phyloP scores from a whole-genome alignment of 768 basidiomycete genomes.

The Boletus barrowsii region DNA sequence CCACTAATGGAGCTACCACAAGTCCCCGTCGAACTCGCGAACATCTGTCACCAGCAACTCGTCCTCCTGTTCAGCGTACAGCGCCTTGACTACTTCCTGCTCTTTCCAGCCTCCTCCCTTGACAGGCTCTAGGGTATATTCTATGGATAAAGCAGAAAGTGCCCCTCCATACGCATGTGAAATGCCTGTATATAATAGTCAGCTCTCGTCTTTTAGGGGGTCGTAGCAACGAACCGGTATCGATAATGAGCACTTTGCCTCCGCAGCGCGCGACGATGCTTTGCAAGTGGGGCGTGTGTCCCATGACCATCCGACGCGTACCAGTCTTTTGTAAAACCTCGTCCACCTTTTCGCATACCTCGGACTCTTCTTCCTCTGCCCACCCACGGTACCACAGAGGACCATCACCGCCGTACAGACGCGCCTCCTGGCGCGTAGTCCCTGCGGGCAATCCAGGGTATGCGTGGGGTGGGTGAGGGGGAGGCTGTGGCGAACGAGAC shows the following conservation, averaged over 20 bases:
- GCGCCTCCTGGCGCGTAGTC: constrained; percentile 62
- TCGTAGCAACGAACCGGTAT: constrained; percentile 62
- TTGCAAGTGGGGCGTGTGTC: constrained; percentile 92
- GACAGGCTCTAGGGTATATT: constrained; percentile 75
- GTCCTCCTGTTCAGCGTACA: constrained; percentile 33
- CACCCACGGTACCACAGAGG: constrained; percentile 96
- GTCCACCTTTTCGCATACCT: constrained; percentile 69
- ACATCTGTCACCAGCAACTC: constrained; percentile 25
- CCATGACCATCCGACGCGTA: constrained; percentile 89
- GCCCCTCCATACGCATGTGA: constrained; percentile 95
- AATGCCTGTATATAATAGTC: constrained; percentile 52
- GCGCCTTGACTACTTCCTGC: constrained; percentile 35
- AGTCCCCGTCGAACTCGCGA: constrained; percentile 26
- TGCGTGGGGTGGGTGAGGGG: constrained; percentile 76
- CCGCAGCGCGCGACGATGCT: constrained; percentile 82
- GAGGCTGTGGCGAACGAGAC: constrained; percentile 56
- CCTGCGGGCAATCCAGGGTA: constrained; percentile 70
- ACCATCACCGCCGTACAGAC: constrained; percentile 73
- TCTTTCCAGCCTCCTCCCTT: constrained; percentile 34
- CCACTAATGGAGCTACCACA: constrained; percentile 10
- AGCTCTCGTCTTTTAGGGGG: background rate
- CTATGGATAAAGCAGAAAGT: constrained; percentile 82
- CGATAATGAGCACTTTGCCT: constrained; percentile 94
- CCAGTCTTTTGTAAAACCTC: constrained; percentile 70
- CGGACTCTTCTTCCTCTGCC: constrained; percentile 70